Conservation (phyloP, 2,329 filamentous ascomycete species). For the Amylocarpus encephaloides region DNA sequence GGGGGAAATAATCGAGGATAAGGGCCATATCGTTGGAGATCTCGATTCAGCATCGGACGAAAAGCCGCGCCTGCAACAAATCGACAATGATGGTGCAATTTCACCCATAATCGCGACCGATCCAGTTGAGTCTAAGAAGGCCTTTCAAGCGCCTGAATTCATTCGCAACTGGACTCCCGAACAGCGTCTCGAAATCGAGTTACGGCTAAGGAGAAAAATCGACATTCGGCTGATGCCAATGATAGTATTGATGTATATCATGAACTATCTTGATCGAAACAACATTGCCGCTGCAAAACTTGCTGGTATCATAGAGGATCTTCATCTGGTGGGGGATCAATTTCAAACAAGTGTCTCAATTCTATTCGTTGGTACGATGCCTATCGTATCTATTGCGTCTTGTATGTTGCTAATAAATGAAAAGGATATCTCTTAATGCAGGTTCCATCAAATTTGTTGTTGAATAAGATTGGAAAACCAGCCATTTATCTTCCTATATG, state of each 20-base stretch:
- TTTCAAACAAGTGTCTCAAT: conserved; percentile 40
- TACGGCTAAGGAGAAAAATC: conserved; percentile 54
- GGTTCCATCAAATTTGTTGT: conserved; percentile 43
- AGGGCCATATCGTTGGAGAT: conserved; percentile 11
- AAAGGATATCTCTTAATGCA: conserved; percentile 34
- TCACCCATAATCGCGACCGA: neutral
- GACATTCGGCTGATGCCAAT: conserved; percentile 60
- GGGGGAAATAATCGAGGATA: conserved; percentile 4
- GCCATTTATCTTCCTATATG: conserved; percentile 44
- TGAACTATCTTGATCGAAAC: conserved; percentile 59
- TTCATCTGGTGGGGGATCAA: conserved; percentile 35
- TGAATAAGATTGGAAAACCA: conserved; percentile 44
- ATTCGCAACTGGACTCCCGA: conserved; percentile 43
- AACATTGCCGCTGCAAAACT: conserved; percentile 51
- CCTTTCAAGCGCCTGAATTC: conserved; percentile 25
- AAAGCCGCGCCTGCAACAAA: conserved; percentile 16
- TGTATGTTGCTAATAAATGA: neutral
- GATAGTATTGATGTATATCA: conserved; percentile 63
- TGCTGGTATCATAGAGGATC: conserved; percentile 41
- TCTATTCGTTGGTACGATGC: conserved; percentile 31
- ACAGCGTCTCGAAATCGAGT: conserved; percentile 46
- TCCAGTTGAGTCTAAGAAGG: neutral
- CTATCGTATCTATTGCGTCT: neutral
- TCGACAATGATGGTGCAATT: conserved; percentile 14
- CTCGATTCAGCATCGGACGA: conserved; percentile 18